phyloP scores from a whole-genome alignment of 495 filamentous ascomycete species.

The Penicillium nucicola region DNA sequence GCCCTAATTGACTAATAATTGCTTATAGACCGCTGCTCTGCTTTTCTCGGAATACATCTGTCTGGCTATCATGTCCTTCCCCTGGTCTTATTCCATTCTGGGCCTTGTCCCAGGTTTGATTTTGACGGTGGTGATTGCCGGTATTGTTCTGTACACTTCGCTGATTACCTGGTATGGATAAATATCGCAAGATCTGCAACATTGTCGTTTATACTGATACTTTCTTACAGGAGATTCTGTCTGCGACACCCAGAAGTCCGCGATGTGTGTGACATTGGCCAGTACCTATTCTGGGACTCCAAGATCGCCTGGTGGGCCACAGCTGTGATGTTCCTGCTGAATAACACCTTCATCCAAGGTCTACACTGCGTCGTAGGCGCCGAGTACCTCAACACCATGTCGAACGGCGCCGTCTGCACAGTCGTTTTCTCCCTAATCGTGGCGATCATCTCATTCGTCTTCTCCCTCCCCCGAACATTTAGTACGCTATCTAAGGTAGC shows the following conservation, averaged over 20 bases:
- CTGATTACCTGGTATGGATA: slow-evolving; percentile 65
- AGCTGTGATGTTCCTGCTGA: slow-evolving; percentile 83
- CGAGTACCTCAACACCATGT: slow-evolving; percentile 84
- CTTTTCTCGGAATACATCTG: slow-evolving; percentile 93
- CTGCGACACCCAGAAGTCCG: slow-evolving; percentile 80
- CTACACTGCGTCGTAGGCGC: slow-evolving; percentile 77
- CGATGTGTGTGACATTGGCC: slow-evolving; percentile 88
- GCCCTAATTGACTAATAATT: slow-evolving; percentile 1
- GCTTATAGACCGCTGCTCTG: slow-evolving; percentile 68
- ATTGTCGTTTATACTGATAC: not conserved
- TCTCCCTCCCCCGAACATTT: slow-evolving; percentile 81
- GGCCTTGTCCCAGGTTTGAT: slow-evolving; percentile 86
- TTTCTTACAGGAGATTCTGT: slow-evolving; percentile 68
- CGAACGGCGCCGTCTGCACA: slow-evolving; percentile 60
- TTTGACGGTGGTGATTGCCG: slow-evolving; percentile 71
- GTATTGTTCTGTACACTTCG: slow-evolving; percentile 79
- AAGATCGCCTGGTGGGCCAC: slow-evolving; percentile 80
- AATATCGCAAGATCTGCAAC: not conserved
- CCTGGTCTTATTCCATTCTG: slow-evolving; percentile 82
- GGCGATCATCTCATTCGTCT: slow-evolving; percentile 66
- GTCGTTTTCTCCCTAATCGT: slow-evolving; percentile 70
- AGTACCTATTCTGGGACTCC: slow-evolving; percentile 80
- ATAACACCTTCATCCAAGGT: slow-evolving; percentile 87
- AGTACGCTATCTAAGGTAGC: slow-evolving; percentile 70
- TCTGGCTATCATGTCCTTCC: slow-evolving; percentile 91